Conservation (phyloP, 1,139 yeast species). For the Debaryomycetaceae sp. region DNA sequence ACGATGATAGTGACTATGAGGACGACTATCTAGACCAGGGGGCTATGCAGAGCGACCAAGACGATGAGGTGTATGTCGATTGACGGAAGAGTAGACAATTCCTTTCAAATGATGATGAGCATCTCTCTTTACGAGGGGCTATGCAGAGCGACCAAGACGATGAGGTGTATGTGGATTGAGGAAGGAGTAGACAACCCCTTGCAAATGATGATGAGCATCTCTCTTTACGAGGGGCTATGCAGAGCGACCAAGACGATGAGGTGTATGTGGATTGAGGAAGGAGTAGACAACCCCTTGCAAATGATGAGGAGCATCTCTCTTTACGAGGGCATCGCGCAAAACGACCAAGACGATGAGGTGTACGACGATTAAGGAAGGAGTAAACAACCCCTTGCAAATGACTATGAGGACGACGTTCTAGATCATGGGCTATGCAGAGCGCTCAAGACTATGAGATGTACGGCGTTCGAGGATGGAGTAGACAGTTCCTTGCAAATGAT, state of each 20-base stretch:
- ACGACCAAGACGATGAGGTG: constrained; percentile 5
- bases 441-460: too few relatives aligned
- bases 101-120: constrained; percentile 10
- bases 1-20: constrained; percentile 7
- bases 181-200: too few relatives aligned
- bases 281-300: too few relatives aligned
- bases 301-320: constrained; percentile 10
- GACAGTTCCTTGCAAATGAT: too few relatives aligned
- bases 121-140: constrained; percentile 9
- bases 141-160: constrained; percentile 3
- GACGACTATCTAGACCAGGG: constrained; percentile 11
- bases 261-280: constrained; percentile 8
- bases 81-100: too few relatives aligned
- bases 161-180: constrained; percentile 7
- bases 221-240: constrained; percentile 7
- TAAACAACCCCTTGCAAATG: too few relatives aligned
- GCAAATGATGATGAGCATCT: constrained; percentile 10
- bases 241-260: constrained; percentile 4
- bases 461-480: too few relatives aligned
- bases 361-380: too few relatives aligned
- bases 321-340: constrained; percentile 5
- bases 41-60: constrained; percentile 1
- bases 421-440: too few relatives aligned
- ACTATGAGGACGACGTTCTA: constrained; percentile 10
- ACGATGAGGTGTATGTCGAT: constrained; percentile 7